phyloP scores from a whole-genome alignment of 1,284 basidiomycete genomes.

The Phylloporus sp. region DNA sequence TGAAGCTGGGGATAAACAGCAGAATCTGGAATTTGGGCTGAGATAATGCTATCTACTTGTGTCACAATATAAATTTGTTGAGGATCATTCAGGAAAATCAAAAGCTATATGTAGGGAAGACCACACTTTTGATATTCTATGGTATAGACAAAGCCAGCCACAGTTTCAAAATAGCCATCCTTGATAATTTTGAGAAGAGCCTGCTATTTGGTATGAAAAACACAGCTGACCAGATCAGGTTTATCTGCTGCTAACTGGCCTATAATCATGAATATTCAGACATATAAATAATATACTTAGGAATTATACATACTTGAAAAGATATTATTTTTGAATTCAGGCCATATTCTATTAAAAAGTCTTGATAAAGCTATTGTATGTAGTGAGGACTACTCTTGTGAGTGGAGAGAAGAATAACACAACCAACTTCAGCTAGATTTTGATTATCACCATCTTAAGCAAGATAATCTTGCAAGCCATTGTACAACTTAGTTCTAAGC shows the following conservation, averaged over 20 bases:
- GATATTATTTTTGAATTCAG: slow-evolving; percentile 45
- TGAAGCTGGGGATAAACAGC: background rate
- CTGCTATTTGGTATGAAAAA: slow-evolving; percentile 49
- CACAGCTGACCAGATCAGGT: slow-evolving; percentile 49
- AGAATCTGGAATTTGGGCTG: background rate
- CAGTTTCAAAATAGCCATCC: slow-evolving; percentile 11
- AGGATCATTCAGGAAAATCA: slow-evolving; percentile 12
- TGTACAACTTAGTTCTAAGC: slow-evolving; percentile 38
- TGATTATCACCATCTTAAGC: slow-evolving; percentile 2
- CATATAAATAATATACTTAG: background rate
- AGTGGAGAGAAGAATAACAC: slow-evolving; percentile 8
- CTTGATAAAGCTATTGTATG: slow-evolving; percentile 13
- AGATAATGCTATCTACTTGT: slow-evolving; percentile 7
- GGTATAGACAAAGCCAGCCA: slow-evolving; percentile 14
- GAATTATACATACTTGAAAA: slow-evolving; percentile 26
- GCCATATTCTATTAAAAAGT: slow-evolving; percentile 46
- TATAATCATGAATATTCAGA: background rate
- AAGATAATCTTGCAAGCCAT: slow-evolving; percentile 1
- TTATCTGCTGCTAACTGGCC: slow-evolving; percentile 45
- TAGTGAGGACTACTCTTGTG: slow-evolving; percentile 10
- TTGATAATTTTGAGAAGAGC: slow-evolving; percentile 35
- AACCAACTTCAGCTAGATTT: slow-evolving; percentile 1
- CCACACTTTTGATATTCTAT: slow-evolving; percentile 18
- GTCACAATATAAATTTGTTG: background rate
- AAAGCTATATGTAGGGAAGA: slow-evolving; percentile 38